Evolutionary conservation across 306 rosid genomes (phyloP).

Genomic region (Begonia peltatifolia): DNA sequence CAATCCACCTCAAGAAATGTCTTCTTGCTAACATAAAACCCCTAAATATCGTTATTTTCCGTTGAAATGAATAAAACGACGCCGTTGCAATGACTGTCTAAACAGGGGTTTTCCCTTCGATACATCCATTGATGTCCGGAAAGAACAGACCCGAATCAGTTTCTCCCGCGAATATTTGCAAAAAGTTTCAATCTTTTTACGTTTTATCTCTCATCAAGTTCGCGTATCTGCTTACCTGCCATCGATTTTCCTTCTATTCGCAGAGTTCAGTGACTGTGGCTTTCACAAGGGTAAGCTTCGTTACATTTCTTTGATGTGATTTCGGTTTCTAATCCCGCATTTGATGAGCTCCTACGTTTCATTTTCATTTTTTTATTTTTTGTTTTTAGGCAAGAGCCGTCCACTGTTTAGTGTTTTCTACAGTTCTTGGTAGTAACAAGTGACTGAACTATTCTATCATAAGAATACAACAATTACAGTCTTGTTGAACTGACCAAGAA

Average conservation of each 20-base stretch:
- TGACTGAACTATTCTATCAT: no score
- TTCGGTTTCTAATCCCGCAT: no score
- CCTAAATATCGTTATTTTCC: not conserved
- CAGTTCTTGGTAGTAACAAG: conserved; percentile 24
- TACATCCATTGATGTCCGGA: no score
- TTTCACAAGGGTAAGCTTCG: conserved; percentile 38
- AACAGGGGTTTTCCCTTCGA: no score
- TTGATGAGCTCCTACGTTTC: no score
- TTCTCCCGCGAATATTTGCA: not conserved
- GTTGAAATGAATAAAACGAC: not conserved
- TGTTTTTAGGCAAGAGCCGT: not conserved
- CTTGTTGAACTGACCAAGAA: no score
- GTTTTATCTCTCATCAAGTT: not conserved
- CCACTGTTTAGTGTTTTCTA: conserved; percentile 13
- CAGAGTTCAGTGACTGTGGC: conserved; percentile 25
- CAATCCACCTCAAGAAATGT: no score
- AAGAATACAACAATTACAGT: no score
- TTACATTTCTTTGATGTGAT: not conserved
- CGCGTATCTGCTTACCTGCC: not conserved
- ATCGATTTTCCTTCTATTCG: not conserved
- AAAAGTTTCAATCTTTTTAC: not conserved
- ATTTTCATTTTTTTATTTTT: no score
- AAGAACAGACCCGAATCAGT: no score
- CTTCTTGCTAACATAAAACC: not conserved
- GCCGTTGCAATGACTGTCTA: no score